Conservation (phyloP, 2,329 filamentous ascomycete genomes). For the Cryphonectria parasitica region DNA sequence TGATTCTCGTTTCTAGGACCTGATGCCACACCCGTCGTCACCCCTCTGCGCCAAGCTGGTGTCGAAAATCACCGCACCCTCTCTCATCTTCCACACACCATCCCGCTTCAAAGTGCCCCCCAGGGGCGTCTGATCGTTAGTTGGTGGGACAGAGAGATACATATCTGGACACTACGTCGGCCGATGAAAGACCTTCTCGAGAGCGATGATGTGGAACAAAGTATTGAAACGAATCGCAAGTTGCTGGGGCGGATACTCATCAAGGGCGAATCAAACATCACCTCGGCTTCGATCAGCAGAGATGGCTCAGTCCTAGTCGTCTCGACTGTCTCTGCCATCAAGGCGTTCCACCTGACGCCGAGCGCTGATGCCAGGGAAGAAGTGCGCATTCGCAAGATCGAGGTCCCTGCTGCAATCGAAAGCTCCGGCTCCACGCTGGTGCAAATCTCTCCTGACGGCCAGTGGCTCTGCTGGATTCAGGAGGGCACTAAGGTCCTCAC, state of each 20-base stretch:
- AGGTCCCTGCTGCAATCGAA: constrained; percentile 61
- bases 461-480: constrained; percentile 70
- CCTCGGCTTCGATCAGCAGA: constrained; percentile 67
- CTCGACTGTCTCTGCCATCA: constrained; percentile 70
- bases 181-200: constrained; percentile 52
- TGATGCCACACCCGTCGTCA: constrained; percentile 80
- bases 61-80: constrained; percentile 82
- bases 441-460: constrained; percentile 69
- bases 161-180: constrained; percentile 71
- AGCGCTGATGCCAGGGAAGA: constrained; percentile 56
- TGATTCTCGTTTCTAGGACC: constrained; percentile 61
- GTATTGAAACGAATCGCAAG: constrained; percentile 60
- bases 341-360: constrained; percentile 72
- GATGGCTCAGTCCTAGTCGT: constrained; percentile 77
- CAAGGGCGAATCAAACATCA: constrained; percentile 81
- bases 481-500: constrained; percentile 63
- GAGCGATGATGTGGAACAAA: constrained; percentile 45
- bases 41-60: constrained; percentile 77
- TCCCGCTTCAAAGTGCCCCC: constrained; percentile 73
- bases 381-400: constrained; percentile 72
- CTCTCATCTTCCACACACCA: constrained; percentile 79
- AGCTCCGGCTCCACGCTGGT: constrained; percentile 70
- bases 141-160: constrained; percentile 90
- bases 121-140: constrained; percentile 77
- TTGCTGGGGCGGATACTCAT: constrained; percentile 71